Percentiles rank a stretch among this genome's conserved stretches.
phyloP scores from a whole-genome alignment of 208 protist genomes.

The Acanthamoeba royreba region DNA sequence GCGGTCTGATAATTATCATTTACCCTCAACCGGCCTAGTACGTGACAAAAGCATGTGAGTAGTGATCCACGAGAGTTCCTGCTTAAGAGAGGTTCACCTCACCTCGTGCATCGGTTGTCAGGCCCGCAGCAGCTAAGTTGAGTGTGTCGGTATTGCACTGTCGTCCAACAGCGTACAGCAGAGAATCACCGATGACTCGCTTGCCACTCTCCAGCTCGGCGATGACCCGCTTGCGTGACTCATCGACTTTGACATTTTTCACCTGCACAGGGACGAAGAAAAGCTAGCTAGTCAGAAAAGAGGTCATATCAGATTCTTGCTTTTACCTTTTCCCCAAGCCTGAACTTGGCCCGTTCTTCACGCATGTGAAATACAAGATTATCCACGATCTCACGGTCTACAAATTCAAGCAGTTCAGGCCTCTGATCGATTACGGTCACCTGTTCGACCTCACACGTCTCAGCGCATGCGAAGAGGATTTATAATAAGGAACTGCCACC shows the following conservation, averaged over 20 bases:
- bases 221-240: neutral
- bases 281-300: neutral
- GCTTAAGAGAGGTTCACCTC: neutral
- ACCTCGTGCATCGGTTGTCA: conserved; percentile 34
- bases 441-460: neutral
- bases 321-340: conserved; percentile 46
- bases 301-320: neutral
- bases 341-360: conserved; percentile 36
- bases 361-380: conserved; percentile 48
- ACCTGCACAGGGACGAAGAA: neutral
- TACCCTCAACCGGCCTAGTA: neutral
- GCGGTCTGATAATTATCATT: conserved; percentile 39
- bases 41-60: neutral
- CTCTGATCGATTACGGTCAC: conserved; percentile 48
- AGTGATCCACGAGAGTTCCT: neutral
- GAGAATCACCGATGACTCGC: conserved; percentile 43
- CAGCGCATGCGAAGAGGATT: neutral
- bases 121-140: neutral
- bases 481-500: neutral
- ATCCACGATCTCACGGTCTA: conserved; percentile 52
- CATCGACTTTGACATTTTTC: neutral
- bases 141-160: conserved; percentile 55
- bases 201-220: conserved; percentile 51
- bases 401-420: conserved; percentile 45
- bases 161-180: conserved; percentile 51